These are phyloP conservation scores for Leucosporidium yakuticum DNA, from an alignment of 768 basidiomycete species.

Conservation along the genomic window DNA sequence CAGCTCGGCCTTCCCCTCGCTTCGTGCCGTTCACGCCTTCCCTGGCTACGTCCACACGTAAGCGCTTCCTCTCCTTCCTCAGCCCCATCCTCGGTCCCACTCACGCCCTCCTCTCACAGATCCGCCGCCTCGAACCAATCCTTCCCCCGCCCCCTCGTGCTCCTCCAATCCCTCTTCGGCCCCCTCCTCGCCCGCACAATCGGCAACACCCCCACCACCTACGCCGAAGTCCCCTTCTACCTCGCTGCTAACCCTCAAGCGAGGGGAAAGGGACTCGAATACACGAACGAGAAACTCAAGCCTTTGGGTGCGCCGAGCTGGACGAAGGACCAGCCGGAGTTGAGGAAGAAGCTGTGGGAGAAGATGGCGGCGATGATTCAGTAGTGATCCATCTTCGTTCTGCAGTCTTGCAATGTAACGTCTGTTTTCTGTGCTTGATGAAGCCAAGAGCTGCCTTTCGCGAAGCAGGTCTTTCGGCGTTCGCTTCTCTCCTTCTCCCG, in stretches of 20 bases:
- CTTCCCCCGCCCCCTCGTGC: conserved; percentile 27
- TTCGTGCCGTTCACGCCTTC: conserved; percentile 35
- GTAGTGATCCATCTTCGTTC: too few species aligned
- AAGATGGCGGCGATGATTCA: conserved; percentile 18
- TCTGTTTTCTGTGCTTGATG: too few species aligned
- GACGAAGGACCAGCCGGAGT: conserved; percentile 9
- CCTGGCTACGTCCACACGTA: conserved; percentile 33
- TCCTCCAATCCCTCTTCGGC: conserved; percentile 16
- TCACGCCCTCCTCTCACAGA: not conserved
- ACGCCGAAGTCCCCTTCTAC: conserved; percentile 36
- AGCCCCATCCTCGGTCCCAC: not conserved
- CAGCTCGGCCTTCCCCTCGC: conserved; percentile 20
- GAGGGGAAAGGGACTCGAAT: conserved; percentile 12
- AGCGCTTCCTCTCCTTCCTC: not conserved
- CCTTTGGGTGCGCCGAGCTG: conserved; percentile 15
- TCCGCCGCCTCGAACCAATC: conserved; percentile 11
- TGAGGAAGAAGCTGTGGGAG: conserved; percentile 19
- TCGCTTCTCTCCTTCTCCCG: too few species aligned
- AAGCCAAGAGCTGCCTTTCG: too few species aligned
- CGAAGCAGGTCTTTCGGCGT: too few species aligned
- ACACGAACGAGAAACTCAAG: conserved; percentile 19
- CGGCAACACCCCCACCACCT: conserved; percentile 28
- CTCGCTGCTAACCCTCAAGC: conserved; percentile 30
- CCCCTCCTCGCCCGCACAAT: conserved; percentile 27
- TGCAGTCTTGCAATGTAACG: not conserved